Evolutionary conservation across 441 rosid species (phyloP).

Genomic region (Pelargonium cotyledonis): DNA sequence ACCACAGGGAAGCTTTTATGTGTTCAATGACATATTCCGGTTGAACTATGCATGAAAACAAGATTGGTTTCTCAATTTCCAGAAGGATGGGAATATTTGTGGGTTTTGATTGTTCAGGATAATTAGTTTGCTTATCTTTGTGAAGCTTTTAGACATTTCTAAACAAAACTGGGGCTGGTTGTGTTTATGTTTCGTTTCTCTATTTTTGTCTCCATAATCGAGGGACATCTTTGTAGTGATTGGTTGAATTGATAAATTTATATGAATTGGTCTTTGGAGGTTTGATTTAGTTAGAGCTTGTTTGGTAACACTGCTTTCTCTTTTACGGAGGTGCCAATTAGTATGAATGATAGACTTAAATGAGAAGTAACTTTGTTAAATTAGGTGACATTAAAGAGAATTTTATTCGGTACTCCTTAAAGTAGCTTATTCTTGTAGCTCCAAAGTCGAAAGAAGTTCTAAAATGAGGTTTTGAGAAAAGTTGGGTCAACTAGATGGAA

Average conservation of each 20-base stretch:
- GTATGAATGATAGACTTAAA: no score
- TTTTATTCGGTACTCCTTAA: no score
- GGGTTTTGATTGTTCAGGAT: slow-evolving; percentile 16
- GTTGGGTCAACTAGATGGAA: no score
- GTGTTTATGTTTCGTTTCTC: slow-evolving; percentile 25
- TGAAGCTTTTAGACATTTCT: slow-evolving; percentile 29
- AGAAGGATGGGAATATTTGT: neutral
- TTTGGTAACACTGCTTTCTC: neutral
- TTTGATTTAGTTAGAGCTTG: neutral
- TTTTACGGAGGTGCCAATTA: neutral
- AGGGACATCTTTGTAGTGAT: slow-evolving; percentile 25
- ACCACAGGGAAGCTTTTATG: slow-evolving; percentile 87
- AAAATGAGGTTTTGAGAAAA: no score
- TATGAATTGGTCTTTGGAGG: slow-evolving; percentile 19
- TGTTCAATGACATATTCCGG: slow-evolving; percentile 91
- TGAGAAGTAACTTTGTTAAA: no score
- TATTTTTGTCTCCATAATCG: slow-evolving; percentile 19
- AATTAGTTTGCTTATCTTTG: slow-evolving; percentile 20
- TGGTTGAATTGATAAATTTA: slow-evolving; percentile 25
- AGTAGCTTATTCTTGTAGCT: no score
- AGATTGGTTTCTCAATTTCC: neutral
- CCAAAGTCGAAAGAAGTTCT: no score
- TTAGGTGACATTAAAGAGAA: no score
- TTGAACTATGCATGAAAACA: slow-evolving; percentile 80
- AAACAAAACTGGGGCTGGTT: slow-evolving; percentile 24